Evolutionary conservation across 2,329 filamentous ascomycete genomes (phyloP), one percentile per base, ranked within the genome.

Genomic region (Colletotrichum neosansevieriae): DNA sequence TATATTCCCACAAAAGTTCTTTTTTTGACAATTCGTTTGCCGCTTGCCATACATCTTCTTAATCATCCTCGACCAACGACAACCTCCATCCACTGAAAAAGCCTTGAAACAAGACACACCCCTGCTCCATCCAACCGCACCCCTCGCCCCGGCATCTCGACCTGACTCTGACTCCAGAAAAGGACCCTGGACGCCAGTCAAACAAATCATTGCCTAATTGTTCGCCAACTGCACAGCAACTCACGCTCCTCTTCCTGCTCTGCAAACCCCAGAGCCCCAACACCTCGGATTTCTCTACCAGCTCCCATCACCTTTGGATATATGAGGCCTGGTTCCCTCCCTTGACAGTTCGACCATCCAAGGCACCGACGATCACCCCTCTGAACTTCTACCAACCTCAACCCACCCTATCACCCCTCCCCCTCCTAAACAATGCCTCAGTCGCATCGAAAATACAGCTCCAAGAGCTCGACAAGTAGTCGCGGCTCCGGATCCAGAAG

Each of bases 401-500:
- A 19, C 36, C 32, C 34, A 47, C 36, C 13, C 17, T 47, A 21
- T 21, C 36, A 53, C 17, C 34, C 44, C 17, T 13, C 19, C 21
- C 44, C 36, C 57, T 32, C 17, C 21, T 58, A 32, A 72, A 75
- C 71, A 64, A 78, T 77, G 74, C 65, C 73, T 75, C 75, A 75
- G 69, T 78, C 79, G 76, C 70, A 76, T 69, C 75, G 73, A 73
- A 78, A 78, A 72, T 74, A 79, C 69, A 74, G 76, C 66, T 81
- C 79, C 44, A 78, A 75, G 67, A 76, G 78, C 72, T 77, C 76
- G 58, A 77, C 79, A 66, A 80, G 77, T 63, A 80, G 79, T 68
- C 77, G 76, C 54, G 77, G 77, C 67, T 83, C 81, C 54, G 77
- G 77, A 67, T 83, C 81, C 13, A 77, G 77, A 58, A 77, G 77